phyloP scores from a whole-genome alignment of 108 stramenopile species.

The Fragilariopsis cylindrus region DNA sequence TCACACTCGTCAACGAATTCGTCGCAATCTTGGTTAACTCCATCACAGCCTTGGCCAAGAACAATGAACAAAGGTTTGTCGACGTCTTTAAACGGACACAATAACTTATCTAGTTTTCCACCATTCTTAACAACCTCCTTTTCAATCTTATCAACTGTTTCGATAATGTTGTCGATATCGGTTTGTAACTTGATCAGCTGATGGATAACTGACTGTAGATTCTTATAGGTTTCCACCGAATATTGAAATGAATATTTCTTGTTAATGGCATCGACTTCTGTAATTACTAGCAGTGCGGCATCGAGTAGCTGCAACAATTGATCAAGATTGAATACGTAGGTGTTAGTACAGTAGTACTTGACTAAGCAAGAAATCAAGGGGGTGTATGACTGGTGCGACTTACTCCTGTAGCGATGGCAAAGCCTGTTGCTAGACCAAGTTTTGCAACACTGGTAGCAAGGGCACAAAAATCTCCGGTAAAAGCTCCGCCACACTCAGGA shows the following conservation, averaged over 20 bases:
- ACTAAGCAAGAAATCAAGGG: too few species aligned
- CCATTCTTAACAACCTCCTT: not conserved
- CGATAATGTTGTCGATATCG: not conserved
- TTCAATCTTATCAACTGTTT: not conserved
- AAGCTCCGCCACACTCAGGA: not conserved
- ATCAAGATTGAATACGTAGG: too few species aligned
- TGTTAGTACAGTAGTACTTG: too few species aligned
- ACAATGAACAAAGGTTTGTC: not conserved
- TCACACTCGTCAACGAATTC: not conserved
- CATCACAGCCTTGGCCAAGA: not conserved
- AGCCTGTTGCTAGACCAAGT: too few species aligned
- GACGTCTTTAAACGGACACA: not conserved
- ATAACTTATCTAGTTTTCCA: not conserved
- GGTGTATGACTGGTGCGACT: too few species aligned
- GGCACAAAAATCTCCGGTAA: not conserved
- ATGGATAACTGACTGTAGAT: not conserved
- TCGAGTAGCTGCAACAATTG: too few species aligned
- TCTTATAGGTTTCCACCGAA: not conserved
- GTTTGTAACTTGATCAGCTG: not conserved
- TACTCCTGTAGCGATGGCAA: too few species aligned
- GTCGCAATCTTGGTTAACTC: not conserved
- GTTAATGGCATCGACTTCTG: too few species aligned
- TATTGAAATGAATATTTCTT: too few species aligned
- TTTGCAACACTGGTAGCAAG: not conserved
- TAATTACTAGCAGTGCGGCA: too few species aligned